Base-by-base conservation (phyloP, 371 early-diverging fungal genomes). In the Blakeslea trispora region DNA sequence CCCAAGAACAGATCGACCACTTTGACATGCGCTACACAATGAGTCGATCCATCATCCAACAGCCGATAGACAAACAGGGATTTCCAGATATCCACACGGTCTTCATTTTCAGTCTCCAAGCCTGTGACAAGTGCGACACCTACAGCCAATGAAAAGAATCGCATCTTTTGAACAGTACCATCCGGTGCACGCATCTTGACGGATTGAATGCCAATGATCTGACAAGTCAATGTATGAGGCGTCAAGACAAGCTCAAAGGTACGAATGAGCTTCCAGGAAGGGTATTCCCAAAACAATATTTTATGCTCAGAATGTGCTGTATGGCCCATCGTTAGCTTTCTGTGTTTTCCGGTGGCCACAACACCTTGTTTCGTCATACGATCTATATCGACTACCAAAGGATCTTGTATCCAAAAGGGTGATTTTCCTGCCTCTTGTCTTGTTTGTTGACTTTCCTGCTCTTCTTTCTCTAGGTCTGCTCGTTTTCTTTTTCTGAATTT, bases 221-320 rank as follows among this genome's bases (percentile, higher is more conserved):
- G 71, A 35, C 71, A 70, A 15, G 57, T 55, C 13, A 63, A 32
- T 17, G 51, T 54, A 18, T 57, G 50, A 10, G 67, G 71, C 19
- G 45, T 46, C 28, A 70, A 51, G 9, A 55, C 60, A n/a, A 70
- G 41, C 32, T 70, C 67, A 50, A 70, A 67, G 1, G 50, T 46
- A n/a, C 67, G 37, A 10, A 60, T 66, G 2, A 63, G 41, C 17
- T 57, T 56, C 71, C 71, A 70, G 17, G 63, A 66, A 3, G 71
- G 71, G 19, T 70, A 70, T 18, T 59, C 61, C 71, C 71, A 70
- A n/a, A 70, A 70, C 13, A 70, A 46, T 0, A 70, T 66, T n/a
- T 61, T 62, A 37, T 70, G 71, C 13, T 70, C 67, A 17, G 71
- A 70, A 3, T 53, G 50, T n/a, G 15, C 24, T 32, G 23, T 42